Base-by-base conservation (phyloP, 2,329 filamentous ascomycete genomes). In the Biscogniauxia marginata region DNA sequence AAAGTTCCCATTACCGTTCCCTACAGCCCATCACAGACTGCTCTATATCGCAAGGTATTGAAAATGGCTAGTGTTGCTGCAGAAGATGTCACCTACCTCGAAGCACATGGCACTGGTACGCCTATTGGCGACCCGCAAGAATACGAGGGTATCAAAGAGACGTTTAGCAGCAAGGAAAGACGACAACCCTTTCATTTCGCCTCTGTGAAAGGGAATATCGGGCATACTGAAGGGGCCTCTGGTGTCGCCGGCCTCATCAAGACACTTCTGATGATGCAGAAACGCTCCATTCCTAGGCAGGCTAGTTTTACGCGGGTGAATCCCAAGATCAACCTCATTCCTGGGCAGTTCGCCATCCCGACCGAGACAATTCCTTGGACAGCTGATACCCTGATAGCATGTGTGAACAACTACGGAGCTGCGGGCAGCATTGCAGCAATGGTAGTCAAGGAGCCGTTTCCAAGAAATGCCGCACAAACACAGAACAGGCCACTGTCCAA, bases 41-140 rank as follows among this genome's bases (percentile, higher is more conserved):
- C n/a, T n/a, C n/a, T n/a, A n/a, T n/a, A n/a, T n/a, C n/a, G n/a
- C n/a, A n/a, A n/a, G n/a, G n/a, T n/a, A n/a, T n/a, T n/a, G n/a
- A n/a, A n/a, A n/a, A n/a, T n/a, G n/a, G n/a, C n/a, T n/a, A n/a
- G n/a, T n/a, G n/a, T n/a, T n/a, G n/a, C 56, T 2, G 64, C 71
- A 0, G 50, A 60, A 1, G 55, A 69, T 6, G 63, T 74, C 8
- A 56, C 67, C 1, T 66, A 68, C 16, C 66, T 75, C 4, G 74
- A 77, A 53, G 69, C 70, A 7, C 78, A 80, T 50, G 77, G 77
- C 1, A 79, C 77, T 0, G 77, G 76, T 5, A 80, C 77, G 1
- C 60, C 60, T 2, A 71, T 72, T 7, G 75, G 75, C 1, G 74
- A 77, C 49, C 70, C 73, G 5, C 55, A 58, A 19, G 66, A 69